Conservation (phyloP, 208 protist genomes). For the Trypanosoma grayi region DNA sequence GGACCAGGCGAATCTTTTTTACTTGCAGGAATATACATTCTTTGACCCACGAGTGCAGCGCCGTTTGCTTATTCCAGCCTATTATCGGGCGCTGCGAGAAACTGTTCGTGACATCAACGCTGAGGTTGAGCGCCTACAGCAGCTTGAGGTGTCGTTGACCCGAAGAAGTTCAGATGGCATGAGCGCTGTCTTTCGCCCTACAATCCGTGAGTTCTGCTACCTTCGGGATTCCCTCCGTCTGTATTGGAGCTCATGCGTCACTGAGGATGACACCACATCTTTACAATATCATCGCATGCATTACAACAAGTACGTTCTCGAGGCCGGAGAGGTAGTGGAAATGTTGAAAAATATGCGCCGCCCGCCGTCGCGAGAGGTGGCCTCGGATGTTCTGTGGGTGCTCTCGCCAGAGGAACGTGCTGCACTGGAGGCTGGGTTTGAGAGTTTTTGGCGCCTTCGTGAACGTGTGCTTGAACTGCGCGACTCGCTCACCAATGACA, state of each 20-base stretch:
- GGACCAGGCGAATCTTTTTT: slow-evolving; percentile 56
- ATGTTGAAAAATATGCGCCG: slow-evolving; percentile 38
- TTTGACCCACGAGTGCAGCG: slow-evolving; percentile 59
- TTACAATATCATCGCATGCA: slow-evolving; percentile 46
- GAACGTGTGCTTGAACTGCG: slow-evolving; percentile 40
- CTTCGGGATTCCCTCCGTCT: slow-evolving; percentile 50
- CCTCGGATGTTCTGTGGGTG: slow-evolving; percentile 21
- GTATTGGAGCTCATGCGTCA: slow-evolving; percentile 63
- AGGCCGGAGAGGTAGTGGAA: slow-evolving; percentile 29
- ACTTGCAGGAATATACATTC: slow-evolving; percentile 54
- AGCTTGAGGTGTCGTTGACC: slow-evolving; percentile 4
- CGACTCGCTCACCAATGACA: slow-evolving; percentile 52
- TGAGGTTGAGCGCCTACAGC: slow-evolving; percentile 56
- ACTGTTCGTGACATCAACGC: slow-evolving; percentile 45
- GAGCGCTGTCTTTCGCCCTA: slow-evolving; percentile 65
- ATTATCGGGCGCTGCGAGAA: slow-evolving; percentile 51
- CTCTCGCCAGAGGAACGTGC: slow-evolving; percentile 37
- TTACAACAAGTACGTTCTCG: slow-evolving; percentile 40
- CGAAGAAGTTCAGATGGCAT: background rate
- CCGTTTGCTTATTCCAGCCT: slow-evolving; percentile 50
- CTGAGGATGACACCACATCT: slow-evolving; percentile 68
- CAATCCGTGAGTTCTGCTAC: slow-evolving; percentile 64
- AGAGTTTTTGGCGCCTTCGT: slow-evolving; percentile 57
- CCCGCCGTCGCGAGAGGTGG: slow-evolving; percentile 19
- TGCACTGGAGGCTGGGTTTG: slow-evolving; percentile 39